A percentile compares a stretch with the other conserved stretches of the same genome.
Conservation (phyloP, 2,329 filamentous ascomycete species). For the Ciborinia camelliae region DNA sequence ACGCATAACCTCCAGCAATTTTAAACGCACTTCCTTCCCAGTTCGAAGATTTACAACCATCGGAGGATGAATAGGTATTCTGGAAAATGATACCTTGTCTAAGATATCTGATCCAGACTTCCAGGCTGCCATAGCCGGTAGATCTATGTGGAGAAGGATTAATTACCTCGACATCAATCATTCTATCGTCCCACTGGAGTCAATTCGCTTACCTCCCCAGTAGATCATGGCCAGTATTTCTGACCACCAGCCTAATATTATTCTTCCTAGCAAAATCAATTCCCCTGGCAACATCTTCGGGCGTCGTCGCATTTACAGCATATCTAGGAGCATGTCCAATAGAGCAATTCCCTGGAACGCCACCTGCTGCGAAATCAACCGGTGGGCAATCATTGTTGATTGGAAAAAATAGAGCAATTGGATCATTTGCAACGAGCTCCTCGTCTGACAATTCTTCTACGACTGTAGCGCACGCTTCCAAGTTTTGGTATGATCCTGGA, state of each 20-base stretch:
- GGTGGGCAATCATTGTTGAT: constrained; percentile 46
- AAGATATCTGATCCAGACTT: constrained; percentile 49
- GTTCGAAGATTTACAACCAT: constrained; percentile 30
- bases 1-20: constrained; percentile 39
- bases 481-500: constrained; percentile 34
- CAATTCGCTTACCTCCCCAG: constrained; percentile 38
- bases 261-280: constrained; percentile 46
- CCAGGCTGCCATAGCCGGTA: constrained; percentile 36
- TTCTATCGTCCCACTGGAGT: neutral
- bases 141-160: constrained; percentile 23
- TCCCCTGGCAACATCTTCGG: constrained; percentile 38
- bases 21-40: constrained; percentile 40
- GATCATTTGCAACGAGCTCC: constrained; percentile 40
- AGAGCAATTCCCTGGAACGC: constrained; percentile 37
- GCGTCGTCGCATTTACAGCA: constrained; percentile 40
- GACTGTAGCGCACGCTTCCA: constrained; percentile 37
- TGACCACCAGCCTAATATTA: constrained; percentile 44
- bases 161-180: constrained; percentile 29
- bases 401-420: constrained; percentile 42
- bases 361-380: neutral
- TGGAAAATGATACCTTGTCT: constrained; percentile 31
- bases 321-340: constrained; percentile 41
- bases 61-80: constrained; percentile 28
- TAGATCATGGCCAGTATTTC: constrained; percentile 47
- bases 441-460: constrained; percentile 35